Base-by-base conservation (phyloP, 805 yeast species). In the Cyberlindnera subsufficiens region DNA sequence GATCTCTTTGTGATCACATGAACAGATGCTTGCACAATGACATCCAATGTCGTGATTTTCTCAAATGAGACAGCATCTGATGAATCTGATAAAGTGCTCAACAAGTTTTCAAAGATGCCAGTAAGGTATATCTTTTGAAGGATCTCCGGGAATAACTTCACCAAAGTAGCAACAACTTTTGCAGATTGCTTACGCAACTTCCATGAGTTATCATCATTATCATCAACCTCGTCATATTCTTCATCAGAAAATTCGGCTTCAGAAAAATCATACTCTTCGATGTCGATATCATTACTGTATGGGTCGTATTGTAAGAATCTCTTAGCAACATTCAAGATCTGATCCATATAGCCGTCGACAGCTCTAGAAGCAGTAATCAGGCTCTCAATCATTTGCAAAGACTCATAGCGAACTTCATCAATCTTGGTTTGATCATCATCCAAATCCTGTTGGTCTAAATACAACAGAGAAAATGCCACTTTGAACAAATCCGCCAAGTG, bases 131-230 rank as follows among this genome's bases (percentile, higher is more conserved):
- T 45, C 3, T 50, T 34, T 6, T 68, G 59, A 15, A 77, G 52
- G 2, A 56, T 43, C 1, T 46, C 41, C 3, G 80, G 76, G 40
- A 64, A 66, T 2, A 55, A 49, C 3, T 53, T 54, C n/a, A 74
- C 60, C 13, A 75, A 43, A 0, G 69, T 54, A 15, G 68, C 58
- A 7, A 74, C 53, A 30, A 79, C 53, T 27, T 61, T 63, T 6
- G 76, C 67, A 0, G 86, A 63, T 41, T 71, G 72, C 34, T 75
- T 65, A 45, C 93, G 66, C 16, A 85, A 61, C 49, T 76, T 80
- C 84, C 90, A 81, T 2, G 82, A 72, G 40, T 67, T 68, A 42
- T 75, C 82, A 30, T 75, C 78, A 44, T 59, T 61, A 38, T 66
- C 72, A 10, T 64, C 60, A 38, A 60, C 55, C 25, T 59, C 65